Evolutionary conservation across 306 rosid species (phyloP).

Genomic region (Crataegus laevigata): DNA sequence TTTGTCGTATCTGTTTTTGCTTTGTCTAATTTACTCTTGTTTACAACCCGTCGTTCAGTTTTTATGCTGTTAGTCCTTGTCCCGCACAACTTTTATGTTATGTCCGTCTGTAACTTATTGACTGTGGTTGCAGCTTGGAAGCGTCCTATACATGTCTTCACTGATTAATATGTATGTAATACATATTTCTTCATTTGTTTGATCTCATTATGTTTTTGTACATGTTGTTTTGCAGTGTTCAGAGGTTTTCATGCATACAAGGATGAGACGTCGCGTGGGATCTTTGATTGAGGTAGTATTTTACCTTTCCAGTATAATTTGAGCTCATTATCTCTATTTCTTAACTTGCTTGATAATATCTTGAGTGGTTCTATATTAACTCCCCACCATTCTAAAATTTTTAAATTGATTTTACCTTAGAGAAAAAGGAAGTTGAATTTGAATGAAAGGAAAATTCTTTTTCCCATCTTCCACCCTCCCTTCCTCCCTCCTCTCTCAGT

Average conservation of each 20-base stretch:
- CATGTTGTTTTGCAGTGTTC: slow-evolving; percentile 51
- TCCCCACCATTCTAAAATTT: not conserved
- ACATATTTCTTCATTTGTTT: too few relatives aligned
- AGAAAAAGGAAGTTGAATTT: not conserved
- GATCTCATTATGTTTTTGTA: too few relatives aligned
- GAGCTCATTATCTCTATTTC: not conserved
- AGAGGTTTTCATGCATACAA: slow-evolving; percentile 94
- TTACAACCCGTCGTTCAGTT: not conserved
- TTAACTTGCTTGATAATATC: not conserved
- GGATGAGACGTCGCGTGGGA: slow-evolving; percentile 96
- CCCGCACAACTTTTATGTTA: not conserved
- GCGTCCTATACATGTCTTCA: not conserved
- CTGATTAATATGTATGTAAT: not conserved
- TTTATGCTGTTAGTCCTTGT: not conserved
- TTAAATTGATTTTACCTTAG: not conserved
- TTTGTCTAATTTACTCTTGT: not conserved
- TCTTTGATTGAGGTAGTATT: slow-evolving; percentile 69
- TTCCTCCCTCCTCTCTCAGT: not conserved
- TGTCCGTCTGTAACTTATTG: not conserved
- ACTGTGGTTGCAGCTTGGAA: not conserved
- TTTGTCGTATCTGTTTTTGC: not conserved
- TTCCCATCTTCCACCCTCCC: not conserved
- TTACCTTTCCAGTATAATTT: not conserved
- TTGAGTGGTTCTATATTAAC: not conserved
- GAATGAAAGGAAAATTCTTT: not conserved